phyloP scores from a whole-genome alignment of 2,329 filamentous ascomycete genomes.

The Claviceps arundinis region DNA sequence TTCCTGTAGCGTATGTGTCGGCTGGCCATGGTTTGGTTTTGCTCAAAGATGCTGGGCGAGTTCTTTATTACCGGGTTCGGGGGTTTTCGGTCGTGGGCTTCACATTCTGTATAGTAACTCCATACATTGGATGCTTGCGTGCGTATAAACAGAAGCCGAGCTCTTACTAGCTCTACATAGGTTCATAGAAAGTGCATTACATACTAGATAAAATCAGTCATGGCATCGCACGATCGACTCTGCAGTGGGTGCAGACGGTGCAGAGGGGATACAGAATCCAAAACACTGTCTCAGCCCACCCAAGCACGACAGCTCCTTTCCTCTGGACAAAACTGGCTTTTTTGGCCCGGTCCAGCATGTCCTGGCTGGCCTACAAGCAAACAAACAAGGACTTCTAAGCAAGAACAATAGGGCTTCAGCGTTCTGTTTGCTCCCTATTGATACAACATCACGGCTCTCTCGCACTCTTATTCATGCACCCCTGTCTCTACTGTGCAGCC shows the following conservation, averaged over 20 bases:
- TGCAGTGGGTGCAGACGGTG: neutral
- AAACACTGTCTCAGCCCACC: conserved; percentile 3
- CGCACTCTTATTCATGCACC: neutral
- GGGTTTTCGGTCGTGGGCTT: too few species aligned
- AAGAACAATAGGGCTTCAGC: neutral
- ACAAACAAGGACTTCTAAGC: neutral
- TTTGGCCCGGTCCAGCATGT: conserved; percentile 1
- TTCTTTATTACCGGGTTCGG: too few species aligned
- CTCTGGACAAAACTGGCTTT: conserved; percentile 5
- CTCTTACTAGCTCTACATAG: too few species aligned
- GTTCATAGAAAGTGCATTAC: too few species aligned
- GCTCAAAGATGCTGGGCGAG: too few species aligned
- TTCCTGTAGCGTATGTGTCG: too few species aligned
- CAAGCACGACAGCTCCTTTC: neutral
- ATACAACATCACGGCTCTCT: neutral
- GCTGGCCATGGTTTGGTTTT: too few species aligned
- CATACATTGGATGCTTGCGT: too few species aligned
- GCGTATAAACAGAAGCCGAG: too few species aligned
- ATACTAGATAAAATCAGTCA: neutral
- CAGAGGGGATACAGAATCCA: neutral
- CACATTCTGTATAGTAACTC: too few species aligned
- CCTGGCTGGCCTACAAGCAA: neutral
- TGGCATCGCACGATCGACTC: neutral
- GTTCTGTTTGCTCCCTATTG: neutral
- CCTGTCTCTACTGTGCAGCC: neutral